phyloP scores from a whole-genome alignment of 2,329 filamentous ascomycete genomes.

The Raffaelea arxii region DNA sequence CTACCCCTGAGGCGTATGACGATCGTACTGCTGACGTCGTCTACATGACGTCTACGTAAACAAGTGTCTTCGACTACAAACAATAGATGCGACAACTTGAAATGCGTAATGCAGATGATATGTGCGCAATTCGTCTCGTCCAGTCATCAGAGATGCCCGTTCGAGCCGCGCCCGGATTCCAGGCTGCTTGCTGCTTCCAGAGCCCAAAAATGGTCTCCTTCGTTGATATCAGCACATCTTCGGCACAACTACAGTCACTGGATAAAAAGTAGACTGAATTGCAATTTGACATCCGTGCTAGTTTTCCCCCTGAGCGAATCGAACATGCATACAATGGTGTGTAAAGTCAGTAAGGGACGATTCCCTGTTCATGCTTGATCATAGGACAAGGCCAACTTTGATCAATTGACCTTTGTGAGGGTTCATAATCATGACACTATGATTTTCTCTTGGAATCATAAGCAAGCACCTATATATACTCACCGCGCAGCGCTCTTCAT shows the following conservation, averaged over 20 bases:
- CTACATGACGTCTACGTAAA: background rate
- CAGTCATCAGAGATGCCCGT: background rate
- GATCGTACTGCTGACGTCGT: too few species aligned
- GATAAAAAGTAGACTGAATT: slow-evolving; percentile 57
- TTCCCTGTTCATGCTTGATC: too few species aligned
- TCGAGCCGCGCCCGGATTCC: slow-evolving; percentile 24
- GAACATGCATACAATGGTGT: too few species aligned
- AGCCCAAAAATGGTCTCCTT: background rate
- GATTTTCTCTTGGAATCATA: too few species aligned
- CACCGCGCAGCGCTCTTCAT: too few species aligned
- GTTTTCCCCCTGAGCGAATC: too few species aligned
- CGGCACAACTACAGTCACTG: slow-evolving; percentile 91
- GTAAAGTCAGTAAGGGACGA: too few species aligned
- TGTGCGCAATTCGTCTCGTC: slow-evolving; percentile 22
- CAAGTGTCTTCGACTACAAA: background rate
- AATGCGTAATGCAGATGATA: slow-evolving; percentile 2
- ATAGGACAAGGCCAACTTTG: too few species aligned
- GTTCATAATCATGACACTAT: too few species aligned
- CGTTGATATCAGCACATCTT: slow-evolving; percentile 90
- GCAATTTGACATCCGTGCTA: slow-evolving; percentile 99
- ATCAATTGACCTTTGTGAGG: too few species aligned
- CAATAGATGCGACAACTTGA: background rate
- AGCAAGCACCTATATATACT: too few species aligned
- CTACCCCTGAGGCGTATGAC: too few species aligned
- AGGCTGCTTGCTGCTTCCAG: slow-evolving; percentile 22